phyloP scores from a whole-genome alignment of 495 filamentous ascomycete genomes.

The Aspergillus cristatus region DNA sequence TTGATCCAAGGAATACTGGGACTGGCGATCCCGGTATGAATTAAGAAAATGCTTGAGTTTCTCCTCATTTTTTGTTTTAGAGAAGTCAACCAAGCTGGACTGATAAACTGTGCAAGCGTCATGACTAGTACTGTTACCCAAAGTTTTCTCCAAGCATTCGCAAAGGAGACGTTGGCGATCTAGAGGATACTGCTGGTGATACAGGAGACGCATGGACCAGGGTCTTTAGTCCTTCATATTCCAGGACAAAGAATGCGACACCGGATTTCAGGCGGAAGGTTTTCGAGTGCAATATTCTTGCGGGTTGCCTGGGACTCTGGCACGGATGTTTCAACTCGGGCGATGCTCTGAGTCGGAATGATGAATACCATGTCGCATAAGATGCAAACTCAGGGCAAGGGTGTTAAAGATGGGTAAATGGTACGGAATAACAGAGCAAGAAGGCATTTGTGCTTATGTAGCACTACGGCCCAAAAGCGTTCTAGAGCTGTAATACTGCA shows the following conservation, averaged over 20 bases:
- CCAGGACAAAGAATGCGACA: slow-evolving; percentile 5
- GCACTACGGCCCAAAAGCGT: too few species aligned
- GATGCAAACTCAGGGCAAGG: neutral
- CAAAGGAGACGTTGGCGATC: slow-evolving; percentile 7
- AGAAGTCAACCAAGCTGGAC: slow-evolving; percentile 1
- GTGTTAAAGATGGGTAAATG: neutral
- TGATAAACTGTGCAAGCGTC: slow-evolving; percentile 13
- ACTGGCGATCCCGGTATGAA: slow-evolving; percentile 3
- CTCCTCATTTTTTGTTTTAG: neutral
- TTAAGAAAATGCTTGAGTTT: slow-evolving; percentile 2
- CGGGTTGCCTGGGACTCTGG: too few species aligned
- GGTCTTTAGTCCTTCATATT: slow-evolving; percentile 10
- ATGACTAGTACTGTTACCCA: slow-evolving; percentile 5
- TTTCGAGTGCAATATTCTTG: slow-evolving; percentile 7
- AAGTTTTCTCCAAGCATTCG: slow-evolving; percentile 3
- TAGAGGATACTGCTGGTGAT: slow-evolving; percentile 18
- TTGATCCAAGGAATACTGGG: slow-evolving; percentile 6
- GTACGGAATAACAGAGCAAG: too few species aligned
- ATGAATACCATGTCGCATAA: too few species aligned
- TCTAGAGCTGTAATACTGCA: too few species aligned
- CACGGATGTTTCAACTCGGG: too few species aligned
- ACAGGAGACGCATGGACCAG: slow-evolving; percentile 19
- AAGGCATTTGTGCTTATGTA: too few species aligned
- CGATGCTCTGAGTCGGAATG: too few species aligned
- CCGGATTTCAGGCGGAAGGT: slow-evolving; percentile 10